These are phyloP conservation scores for Yamadazyma oceani DNA, from an alignment of 1,139 yeast species.

Conservation along the genomic window DNA sequence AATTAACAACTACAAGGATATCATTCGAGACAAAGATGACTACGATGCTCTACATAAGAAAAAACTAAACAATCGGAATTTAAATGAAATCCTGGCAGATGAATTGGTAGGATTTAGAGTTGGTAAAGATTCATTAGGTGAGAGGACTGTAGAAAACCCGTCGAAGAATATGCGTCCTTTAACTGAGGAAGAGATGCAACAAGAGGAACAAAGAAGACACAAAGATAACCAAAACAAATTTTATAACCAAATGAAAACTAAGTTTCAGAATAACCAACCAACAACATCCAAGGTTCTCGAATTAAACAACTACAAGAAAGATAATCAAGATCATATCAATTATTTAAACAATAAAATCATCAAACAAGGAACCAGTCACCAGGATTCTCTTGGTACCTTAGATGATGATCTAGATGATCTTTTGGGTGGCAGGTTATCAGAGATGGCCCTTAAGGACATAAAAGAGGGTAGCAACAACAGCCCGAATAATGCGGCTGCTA, in stretches of 20 bases:
- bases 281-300: constrained; percentile 31
- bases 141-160: constrained; percentile 5
- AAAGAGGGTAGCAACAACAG: no score
- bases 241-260: constrained; percentile 29
- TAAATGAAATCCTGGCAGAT: constrained; percentile 26
- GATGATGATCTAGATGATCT: constrained; percentile 20
- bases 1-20: constrained; percentile 29
- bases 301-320: constrained; percentile 32
- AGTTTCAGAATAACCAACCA: constrained; percentile 18
- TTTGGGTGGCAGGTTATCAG: constrained; percentile 6
- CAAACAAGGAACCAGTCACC: constrained; percentile 6
- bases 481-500: no score
- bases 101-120: constrained; percentile 39
- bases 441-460: no score
- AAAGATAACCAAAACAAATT: constrained; percentile 29
- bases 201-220: constrained; percentile 24
- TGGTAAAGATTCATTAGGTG: constrained; percentile 26
- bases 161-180: constrained; percentile 17
- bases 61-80: constrained; percentile 20
- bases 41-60: constrained; percentile 26
- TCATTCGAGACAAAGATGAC: constrained; percentile 25
- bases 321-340: constrained; percentile 26
- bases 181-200: constrained; percentile 28
- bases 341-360: constrained; percentile 27
- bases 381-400: constrained; percentile 1